Percentiles rank a stretch among this genome's conserved stretches.
These are phyloP conservation scores for Psilocybe cyanescens DNA, from an alignment of 768 basidiomycete species.

Conservation along the genomic window DNA sequence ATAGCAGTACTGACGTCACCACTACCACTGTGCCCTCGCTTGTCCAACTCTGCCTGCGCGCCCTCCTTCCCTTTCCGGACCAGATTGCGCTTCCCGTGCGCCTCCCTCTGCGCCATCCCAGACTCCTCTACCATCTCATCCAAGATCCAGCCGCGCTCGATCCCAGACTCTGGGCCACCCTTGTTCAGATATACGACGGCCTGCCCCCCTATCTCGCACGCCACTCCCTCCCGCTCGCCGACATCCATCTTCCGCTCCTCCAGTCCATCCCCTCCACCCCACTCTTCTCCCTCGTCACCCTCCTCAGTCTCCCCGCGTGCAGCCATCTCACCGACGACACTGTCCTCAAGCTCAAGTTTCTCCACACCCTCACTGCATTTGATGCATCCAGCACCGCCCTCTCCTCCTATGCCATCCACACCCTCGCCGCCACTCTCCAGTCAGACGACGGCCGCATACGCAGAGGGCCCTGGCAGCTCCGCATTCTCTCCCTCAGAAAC, in stretches of 20 bases:
- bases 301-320: constrained; percentile 63
- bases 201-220: constrained; percentile 48
- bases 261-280: constrained; percentile 57
- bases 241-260: constrained; percentile 56
- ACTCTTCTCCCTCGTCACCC: constrained; percentile 65
- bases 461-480: constrained; percentile 61
- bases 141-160: constrained; percentile 36
- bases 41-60: constrained; percentile 50
- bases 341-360: constrained; percentile 48
- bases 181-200: constrained; percentile 61
- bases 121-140: constrained; percentile 40
- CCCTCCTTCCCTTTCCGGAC: constrained; percentile 48
- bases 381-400: constrained; percentile 62
- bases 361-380: constrained; percentile 64
- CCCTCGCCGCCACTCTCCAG: constrained; percentile 53
- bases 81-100: constrained; percentile 41
- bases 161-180: constrained; percentile 63
- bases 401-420: constrained; percentile 53
- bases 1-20: constrained; percentile 4
- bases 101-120: constrained; percentile 37
- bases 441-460: constrained; percentile 30
- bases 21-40: constrained; percentile 49
- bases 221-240: constrained; percentile 55
- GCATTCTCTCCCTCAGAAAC: constrained; percentile 58
- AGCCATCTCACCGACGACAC: constrained; percentile 60